phyloP scores from a whole-genome alignment of 2,329 filamentous ascomycete genomes.

The Hymenoscyphus infarciens region DNA sequence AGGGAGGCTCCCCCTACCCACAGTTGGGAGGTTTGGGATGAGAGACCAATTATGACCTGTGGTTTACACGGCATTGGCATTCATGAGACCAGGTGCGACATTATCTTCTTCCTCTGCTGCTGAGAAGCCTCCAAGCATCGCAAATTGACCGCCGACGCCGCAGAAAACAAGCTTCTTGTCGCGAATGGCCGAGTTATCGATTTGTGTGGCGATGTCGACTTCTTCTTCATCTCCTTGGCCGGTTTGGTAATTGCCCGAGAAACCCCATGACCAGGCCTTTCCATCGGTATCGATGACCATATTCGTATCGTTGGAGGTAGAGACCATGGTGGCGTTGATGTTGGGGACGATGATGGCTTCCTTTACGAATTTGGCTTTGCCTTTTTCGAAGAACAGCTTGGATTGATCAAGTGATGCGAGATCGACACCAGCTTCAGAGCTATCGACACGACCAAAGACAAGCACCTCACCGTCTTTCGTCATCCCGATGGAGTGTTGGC shows the following conservation, averaged over 20 bases:
- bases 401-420: slow-evolving; percentile 37
- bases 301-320: slow-evolving; percentile 68
- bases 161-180: slow-evolving; percentile 71
- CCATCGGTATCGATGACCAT: slow-evolving; percentile 62
- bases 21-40: too few relatives aligned
- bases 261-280: slow-evolving; percentile 74
- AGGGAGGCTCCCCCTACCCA: too few relatives aligned
- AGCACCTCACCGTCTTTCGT: slow-evolving; percentile 54
- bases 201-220: slow-evolving; percentile 69
- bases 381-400: not conserved
- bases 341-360: slow-evolving; percentile 55
- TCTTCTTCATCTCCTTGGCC: slow-evolving; percentile 75
- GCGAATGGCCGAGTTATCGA: slow-evolving; percentile 79
- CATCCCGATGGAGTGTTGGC: slow-evolving; percentile 70
- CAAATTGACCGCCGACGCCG: slow-evolving; percentile 80
- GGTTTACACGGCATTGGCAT: too few relatives aligned
- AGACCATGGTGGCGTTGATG: slow-evolving; percentile 55
- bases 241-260: slow-evolving; percentile 75
- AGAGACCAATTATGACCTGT: too few relatives aligned
- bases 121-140: slow-evolving; percentile 49
- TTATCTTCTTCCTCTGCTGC: not conserved
- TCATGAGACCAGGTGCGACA: not conserved
- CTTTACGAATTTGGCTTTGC: not conserved
- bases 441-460: slow-evolving; percentile 57
- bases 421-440: slow-evolving; percentile 54